These are phyloP conservation scores for Lodderomyces metapsilosis DNA, from an alignment of 1,139 yeast genomes.

Conservation along the genomic window DNA sequence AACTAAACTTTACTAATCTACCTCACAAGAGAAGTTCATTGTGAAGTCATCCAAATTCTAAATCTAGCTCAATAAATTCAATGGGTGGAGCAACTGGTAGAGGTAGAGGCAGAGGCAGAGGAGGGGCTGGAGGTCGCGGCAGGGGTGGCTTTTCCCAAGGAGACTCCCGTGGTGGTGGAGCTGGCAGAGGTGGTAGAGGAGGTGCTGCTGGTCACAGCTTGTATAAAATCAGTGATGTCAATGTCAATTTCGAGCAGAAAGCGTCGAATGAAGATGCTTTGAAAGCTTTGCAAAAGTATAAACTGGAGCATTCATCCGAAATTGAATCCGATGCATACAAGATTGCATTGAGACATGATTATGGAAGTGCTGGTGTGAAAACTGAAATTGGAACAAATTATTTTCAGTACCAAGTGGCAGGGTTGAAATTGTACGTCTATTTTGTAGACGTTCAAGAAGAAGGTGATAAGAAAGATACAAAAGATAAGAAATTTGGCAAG, in stretches of 20 bases:
- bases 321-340: conserved; percentile 7
- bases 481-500: conserved; percentile 1
- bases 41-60: no score
- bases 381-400: conserved; percentile 13
- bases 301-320: conserved; percentile 6
- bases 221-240: neutral
- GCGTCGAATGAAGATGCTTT: conserved; percentile 1
- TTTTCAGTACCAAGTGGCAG: conserved; percentile 12
- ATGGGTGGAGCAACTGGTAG: neutral
- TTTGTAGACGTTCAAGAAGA: conserved; percentile 11
- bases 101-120: neutral
- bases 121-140: neutral
- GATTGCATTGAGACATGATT: conserved; percentile 12
- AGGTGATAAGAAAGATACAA: neutral
- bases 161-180: neutral
- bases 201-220: neutral
- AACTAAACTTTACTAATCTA: no score
- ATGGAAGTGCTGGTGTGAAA: conserved; percentile 11
- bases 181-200: conserved; percentile 2
- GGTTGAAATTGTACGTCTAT: conserved; percentile 13
- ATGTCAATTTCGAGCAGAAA: neutral
- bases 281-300: conserved; percentile 6
- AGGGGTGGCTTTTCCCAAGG: neutral
- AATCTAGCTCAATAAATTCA: no score
- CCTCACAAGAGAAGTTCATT: no score